phyloP scores from a whole-genome alignment of 306 rosid genomes.

The Cyamopsis tetragonoloba region DNA sequence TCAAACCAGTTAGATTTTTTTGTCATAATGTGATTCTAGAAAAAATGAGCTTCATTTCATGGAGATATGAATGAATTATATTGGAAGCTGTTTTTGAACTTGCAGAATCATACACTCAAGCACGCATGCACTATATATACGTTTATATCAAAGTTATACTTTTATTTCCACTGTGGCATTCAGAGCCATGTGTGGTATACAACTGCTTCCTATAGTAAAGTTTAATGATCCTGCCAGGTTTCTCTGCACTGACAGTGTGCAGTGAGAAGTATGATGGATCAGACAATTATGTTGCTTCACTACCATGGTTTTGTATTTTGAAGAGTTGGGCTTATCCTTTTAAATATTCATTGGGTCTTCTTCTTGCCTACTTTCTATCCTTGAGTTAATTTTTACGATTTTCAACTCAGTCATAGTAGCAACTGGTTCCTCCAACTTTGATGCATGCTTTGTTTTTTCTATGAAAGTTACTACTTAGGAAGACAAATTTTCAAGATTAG shows the following conservation, averaged over 20 bases:
- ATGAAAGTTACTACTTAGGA: neutral
- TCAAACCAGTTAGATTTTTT: neutral
- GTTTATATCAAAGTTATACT: constrained; percentile 19
- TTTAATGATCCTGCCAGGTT: constrained; percentile 90
- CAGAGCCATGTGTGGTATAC: constrained; percentile 59
- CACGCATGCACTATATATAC: neutral
- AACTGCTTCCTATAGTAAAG: constrained; percentile 75
- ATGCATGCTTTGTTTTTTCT: neutral
- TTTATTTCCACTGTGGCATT: constrained; percentile 61
- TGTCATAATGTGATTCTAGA: neutral
- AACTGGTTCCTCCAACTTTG: neutral
- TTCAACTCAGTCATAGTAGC: neutral
- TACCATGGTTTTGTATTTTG: neutral
- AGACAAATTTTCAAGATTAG: neutral
- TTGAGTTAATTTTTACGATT: neutral
- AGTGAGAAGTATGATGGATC: constrained; percentile 99
- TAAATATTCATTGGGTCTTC: neutral
- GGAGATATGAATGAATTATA: neutral
- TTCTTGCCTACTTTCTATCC: neutral
- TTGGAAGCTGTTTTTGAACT: constrained; percentile 56
- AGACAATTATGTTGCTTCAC: constrained; percentile 33
- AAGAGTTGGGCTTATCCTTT: neutral
- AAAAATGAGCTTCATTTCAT: neutral
- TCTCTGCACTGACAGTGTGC: constrained; percentile 99
- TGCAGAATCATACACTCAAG: neutral